Evolutionary conservation across 192 early-diverging fungal genomes (phyloP), one percentile per base, ranked within the genome.

Genomic region (Backusella macrospora): DNA sequence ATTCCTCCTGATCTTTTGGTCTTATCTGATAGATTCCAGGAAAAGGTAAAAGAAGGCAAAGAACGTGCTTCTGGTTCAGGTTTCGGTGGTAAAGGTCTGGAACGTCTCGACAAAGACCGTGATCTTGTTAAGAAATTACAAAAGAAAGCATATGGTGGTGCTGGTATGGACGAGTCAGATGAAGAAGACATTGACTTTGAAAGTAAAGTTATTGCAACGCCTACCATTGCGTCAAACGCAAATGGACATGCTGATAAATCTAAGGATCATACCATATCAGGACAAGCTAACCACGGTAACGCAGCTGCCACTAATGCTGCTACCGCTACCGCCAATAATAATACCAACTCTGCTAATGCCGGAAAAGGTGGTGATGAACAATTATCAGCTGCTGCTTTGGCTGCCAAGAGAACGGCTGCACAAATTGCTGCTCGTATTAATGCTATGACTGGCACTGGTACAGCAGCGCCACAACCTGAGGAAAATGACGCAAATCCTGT

Each of bases 1-100:
- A 86, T 96, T 21, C 95, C 95, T 5, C 84, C 82, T 0, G 93
- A 93, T 26, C 77, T 99, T 16, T 92, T 92, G 73, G 84, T 78
- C 5, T 71, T 99, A 37, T 93, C 93, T 0, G 92, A 98, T 63
- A 67, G 75, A 4, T 95, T 94, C 76, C 88, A 92, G 67, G 84
- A 85, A 42, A 96, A 95, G 74, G 92, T 94, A 74, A 91, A 92
- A 45, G 81, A 84, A 9, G 95, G 95, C 29, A 86, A 86, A 44
- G 95, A 89, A 29, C 86, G 90, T 52, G 86, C 85, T 38, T 81
- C 87, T 6, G 83, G 90, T 14, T 90, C 86, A 21, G 98, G 98
- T 0, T 99, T 98, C 82, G 96, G 97, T 37, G 98, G 98, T 47
- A 98, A 98, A 78, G 98, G 98, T 26, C 83, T 99, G 39, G 96